These are phyloP conservation scores for Mallotus japonicus DNA, from an alignment of 441 rosid species.

Conservation along the genomic window DNA sequence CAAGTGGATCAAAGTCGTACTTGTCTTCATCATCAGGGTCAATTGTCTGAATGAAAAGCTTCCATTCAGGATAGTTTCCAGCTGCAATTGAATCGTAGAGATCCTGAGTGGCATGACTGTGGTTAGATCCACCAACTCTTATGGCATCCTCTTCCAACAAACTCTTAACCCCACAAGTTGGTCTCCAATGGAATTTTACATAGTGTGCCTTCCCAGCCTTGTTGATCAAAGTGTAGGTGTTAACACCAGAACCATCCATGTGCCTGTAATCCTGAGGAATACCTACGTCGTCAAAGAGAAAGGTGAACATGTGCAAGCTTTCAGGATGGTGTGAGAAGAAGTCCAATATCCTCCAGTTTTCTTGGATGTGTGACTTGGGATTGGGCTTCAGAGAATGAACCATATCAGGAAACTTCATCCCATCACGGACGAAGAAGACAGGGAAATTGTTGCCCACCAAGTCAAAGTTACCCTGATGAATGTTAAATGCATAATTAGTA, in stretches of 20 bases:
- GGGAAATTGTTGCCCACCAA: constrained; percentile 97
- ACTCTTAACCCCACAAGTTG: constrained; percentile 82
- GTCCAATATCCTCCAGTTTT: constrained; percentile 88
- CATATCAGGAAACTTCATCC: constrained; percentile 94
- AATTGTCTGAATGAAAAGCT: constrained; percentile 78
- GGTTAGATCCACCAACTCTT: constrained; percentile 88
- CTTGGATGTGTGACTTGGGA: constrained; percentile 92
- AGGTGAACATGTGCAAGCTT: constrained; percentile 83
- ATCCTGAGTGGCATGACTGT: constrained; percentile 95
- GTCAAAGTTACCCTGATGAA: constrained; percentile 84
- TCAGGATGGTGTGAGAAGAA: constrained; percentile 95
- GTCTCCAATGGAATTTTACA: constrained; percentile 94
- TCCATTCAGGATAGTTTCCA: constrained; percentile 92
- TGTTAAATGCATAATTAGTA: constrained; percentile 1
- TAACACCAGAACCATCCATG: constrained; percentile 91
- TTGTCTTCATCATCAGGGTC: constrained; percentile 81
- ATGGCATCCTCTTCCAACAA: constrained; percentile 85
- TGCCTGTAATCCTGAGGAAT: constrained; percentile 94
- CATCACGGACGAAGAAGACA: constrained; percentile 89
- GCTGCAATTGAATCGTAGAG: constrained; percentile 85
- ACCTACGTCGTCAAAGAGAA: constrained; percentile 87
- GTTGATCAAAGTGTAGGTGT: constrained; percentile 76
- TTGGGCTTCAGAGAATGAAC: constrained; percentile 90
- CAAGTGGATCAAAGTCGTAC: constrained; percentile 91
- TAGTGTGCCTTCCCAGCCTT: constrained; percentile 76